phyloP scores from a whole-genome alignment of 257 asterid genomes.

The Lycium ferocissimum region DNA sequence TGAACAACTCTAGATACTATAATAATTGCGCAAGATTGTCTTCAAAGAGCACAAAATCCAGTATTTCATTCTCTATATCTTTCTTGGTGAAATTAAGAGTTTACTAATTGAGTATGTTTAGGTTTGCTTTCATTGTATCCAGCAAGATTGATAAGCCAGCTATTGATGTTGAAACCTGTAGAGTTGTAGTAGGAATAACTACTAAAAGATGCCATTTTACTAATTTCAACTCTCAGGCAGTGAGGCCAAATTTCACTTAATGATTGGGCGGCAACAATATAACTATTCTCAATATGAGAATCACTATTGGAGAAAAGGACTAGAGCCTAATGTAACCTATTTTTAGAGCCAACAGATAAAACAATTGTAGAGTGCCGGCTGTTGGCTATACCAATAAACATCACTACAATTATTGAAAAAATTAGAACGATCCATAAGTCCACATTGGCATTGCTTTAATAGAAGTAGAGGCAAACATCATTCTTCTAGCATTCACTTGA shows the following conservation, averaged over 20 bases:
- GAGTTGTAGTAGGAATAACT: slow-evolving; percentile 18
- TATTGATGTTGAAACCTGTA: not conserved
- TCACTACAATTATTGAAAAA: slow-evolving; percentile 1
- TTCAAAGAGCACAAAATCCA: not conserved
- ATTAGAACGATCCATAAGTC: not conserved
- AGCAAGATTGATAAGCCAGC: slow-evolving; percentile 26
- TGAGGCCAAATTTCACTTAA: not conserved
- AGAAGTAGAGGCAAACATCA: not conserved
- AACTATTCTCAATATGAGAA: not conserved
- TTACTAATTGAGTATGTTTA: not conserved
- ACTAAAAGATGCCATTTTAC: not conserved
- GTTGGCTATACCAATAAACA: slow-evolving; percentile 26
- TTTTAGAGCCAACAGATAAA: not conserved
- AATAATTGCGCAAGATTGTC: not conserved
- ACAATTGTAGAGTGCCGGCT: not conserved
- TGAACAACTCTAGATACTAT: not conserved
- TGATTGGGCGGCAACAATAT: slow-evolving; percentile 24
- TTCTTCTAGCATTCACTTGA: slow-evolving; percentile 24
- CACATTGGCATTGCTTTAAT: not conserved
- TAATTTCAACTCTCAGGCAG: slow-evolving; percentile 9
- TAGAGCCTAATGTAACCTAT: slow-evolving; percentile 13
- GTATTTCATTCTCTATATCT: not conserved
- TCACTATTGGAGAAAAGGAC: not conserved
- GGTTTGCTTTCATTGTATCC: not conserved
- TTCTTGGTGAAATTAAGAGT: not conserved